phyloP scores from a whole-genome alignment of 1,284 basidiomycete genomes.

The Fistulinella cinereoalba region DNA sequence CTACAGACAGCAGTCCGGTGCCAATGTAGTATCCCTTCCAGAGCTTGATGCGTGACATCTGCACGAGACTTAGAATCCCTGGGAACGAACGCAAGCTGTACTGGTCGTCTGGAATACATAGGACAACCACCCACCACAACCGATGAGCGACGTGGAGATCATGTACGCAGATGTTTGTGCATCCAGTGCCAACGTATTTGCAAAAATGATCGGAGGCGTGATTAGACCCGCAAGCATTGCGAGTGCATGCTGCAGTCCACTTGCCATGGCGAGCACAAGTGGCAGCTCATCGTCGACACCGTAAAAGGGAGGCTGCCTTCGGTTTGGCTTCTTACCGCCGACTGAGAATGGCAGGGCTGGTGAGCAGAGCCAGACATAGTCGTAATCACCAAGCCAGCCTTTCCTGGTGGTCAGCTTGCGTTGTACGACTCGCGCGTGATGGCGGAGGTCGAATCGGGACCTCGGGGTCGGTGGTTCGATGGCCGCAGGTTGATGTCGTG shows the following conservation, averaged over 20 bases:
- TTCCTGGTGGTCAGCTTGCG: slow-evolving; percentile 46
- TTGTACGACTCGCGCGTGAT: slow-evolving; percentile 13
- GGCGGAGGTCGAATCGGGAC: slow-evolving; percentile 5
- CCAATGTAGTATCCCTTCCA: slow-evolving; percentile 66
- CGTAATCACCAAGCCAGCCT: slow-evolving; percentile 68
- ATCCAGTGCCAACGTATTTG: slow-evolving; percentile 59
- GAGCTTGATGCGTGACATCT: slow-evolving; percentile 67
- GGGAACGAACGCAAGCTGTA: no score
- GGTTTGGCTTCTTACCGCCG: slow-evolving; percentile 14
- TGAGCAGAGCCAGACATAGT: slow-evolving; percentile 70
- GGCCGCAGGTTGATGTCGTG: slow-evolving; percentile 16
- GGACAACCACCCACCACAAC: slow-evolving; percentile 60
- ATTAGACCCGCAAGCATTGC: slow-evolving; percentile 80
- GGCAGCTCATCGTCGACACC: slow-evolving; percentile 54
- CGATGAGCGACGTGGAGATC: slow-evolving; percentile 79
- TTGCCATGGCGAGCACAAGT: slow-evolving; percentile 62
- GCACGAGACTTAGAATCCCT: slow-evolving; percentile 73
- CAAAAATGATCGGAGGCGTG: slow-evolving; percentile 80
- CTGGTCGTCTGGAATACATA: no score
- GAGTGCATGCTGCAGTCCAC: slow-evolving; percentile 74
- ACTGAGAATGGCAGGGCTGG: slow-evolving; percentile 58
- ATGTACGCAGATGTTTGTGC: slow-evolving; percentile 65
- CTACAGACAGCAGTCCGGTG: slow-evolving; percentile 78
- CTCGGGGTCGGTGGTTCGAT: slow-evolving; percentile 6
- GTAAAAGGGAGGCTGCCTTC: slow-evolving; percentile 66